Base-by-base conservation (phyloP, 2,329 filamentous ascomycete genomes). In the Aspergillus novofumigatus region DNA sequence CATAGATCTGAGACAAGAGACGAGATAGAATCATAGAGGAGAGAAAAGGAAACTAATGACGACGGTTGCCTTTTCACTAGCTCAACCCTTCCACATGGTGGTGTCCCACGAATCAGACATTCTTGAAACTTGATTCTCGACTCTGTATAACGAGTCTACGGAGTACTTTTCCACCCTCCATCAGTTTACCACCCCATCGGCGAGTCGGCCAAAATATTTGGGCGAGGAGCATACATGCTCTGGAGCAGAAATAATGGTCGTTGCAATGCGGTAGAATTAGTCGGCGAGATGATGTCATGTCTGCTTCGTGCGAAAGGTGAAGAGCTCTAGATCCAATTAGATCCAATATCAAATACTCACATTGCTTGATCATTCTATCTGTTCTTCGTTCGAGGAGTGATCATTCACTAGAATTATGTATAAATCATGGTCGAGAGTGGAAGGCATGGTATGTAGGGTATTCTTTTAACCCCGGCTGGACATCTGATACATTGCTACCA, bases 401-500 rank as follows among this genome's bases (percentile, higher is more conserved):
- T 49, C 26, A 49, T 28, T 20, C 23, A 20, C 32, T 38, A 35
- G 32, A 52, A 20, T 6, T 25, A 23, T 14, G 50, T 35, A 35
- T 35, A 35, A 35, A 17, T 14, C 32, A 4, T 17, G 25, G 32
- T n/a, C 32, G 8, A 51, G 17, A 29, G 28, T 29, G 28, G 28
- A 28, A 52, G 42, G 48, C 50, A 52, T 50, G 54, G 57, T 59
- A 59, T 54, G 55, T 55, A 48, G 58, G 52, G 58, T 57, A 63
- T 65, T 59, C 57, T 51, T 59, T 59, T 54, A 55, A 59, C 54
- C 59, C 56, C 51, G 41, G 57, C 38, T 42, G 54, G 58, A 57
- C 58, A 65, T 64, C 59, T 65, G 59, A 62, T 64, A 62, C 62
- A 61, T 64, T 59, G 50, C 38, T 47, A 21, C 42, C 42, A 45